These are phyloP conservation scores for Boechera retrofracta DNA, from an alignment of 345 rosid species.

Conservation along the genomic window DNA sequence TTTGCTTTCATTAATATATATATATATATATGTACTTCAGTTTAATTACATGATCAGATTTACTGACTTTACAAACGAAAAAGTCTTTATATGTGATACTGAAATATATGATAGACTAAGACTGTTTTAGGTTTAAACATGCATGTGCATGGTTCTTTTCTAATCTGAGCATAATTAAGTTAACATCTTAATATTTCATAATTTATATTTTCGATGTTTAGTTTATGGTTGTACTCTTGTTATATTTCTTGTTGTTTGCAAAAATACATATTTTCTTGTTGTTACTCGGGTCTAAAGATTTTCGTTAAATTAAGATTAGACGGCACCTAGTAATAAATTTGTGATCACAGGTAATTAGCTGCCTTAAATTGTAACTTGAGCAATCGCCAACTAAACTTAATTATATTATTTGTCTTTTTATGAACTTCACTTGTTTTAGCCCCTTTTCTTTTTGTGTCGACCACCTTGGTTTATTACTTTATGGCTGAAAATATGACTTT, in stretches of 20 bases:
- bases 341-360: slow-evolving; percentile 14
- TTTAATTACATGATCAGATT: not conserved
- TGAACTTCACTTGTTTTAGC: slow-evolving; percentile 19
- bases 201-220: not conserved
- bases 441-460: slow-evolving; percentile 2
- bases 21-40: not conserved
- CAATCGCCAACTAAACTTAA: slow-evolving; percentile 13
- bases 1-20: not conserved
- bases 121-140: not conserved
- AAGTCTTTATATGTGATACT: not conserved
- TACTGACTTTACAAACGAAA: not conserved
- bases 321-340: slow-evolving; percentile 13
- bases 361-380: slow-evolving; percentile 7
- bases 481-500: slow-evolving; percentile 24
- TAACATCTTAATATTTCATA: not conserved
- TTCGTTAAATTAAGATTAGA: not conserved
- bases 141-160: not conserved
- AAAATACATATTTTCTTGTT: not conserved
- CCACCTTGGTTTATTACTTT: slow-evolving; percentile 7
- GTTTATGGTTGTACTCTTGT: not conserved
- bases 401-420: slow-evolving; percentile 12
- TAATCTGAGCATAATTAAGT: slow-evolving; percentile 1
- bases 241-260: not conserved
- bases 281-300: not conserved
- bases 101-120: not conserved